phyloP scores from a whole-genome alignment of 345 rosid genomes.

The Psidium friedrichsthalianum region DNA sequence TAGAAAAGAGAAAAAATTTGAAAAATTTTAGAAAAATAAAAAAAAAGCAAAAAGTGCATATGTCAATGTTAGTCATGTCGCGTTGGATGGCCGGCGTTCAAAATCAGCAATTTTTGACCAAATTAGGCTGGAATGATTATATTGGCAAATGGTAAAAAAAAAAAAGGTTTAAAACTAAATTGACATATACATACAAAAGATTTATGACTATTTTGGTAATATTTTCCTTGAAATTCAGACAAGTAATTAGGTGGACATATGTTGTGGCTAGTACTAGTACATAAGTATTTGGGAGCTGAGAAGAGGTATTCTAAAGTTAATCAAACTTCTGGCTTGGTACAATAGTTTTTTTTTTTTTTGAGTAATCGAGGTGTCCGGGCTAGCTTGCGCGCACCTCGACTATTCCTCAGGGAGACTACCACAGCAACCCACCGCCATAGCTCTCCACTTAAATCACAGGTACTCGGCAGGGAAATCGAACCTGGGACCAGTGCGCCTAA shows the following conservation, averaged over 20 bases:
- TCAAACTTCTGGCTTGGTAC: background rate
- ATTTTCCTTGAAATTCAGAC: background rate
- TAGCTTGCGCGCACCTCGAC: too few species aligned
- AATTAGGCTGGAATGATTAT: background rate
- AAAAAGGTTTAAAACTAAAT: accelerated
- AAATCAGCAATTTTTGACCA: background rate
- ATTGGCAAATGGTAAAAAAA: background rate
- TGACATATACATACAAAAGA: accelerated
- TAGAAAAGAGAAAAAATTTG: too few species aligned
- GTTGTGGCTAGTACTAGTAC: background rate
- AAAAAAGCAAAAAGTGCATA: background rate
- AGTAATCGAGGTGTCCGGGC: too few species aligned
- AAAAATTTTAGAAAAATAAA: background rate
- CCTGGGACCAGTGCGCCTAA: too few species aligned
- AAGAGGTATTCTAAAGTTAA: background rate
- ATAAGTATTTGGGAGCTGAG: background rate
- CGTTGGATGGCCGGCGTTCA: accelerated
- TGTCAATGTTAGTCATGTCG: accelerated
- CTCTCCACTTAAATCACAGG: too few species aligned
- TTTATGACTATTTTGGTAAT: background rate
- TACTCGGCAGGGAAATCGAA: too few species aligned
- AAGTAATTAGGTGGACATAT: background rate
- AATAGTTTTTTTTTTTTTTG: background rate
- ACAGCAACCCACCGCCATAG: too few species aligned
- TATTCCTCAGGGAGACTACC: too few species aligned